These are phyloP conservation scores for Penicillium argentinense DNA, from an alignment of 495 filamentous ascomycete genomes.

Conservation along the genomic window DNA sequence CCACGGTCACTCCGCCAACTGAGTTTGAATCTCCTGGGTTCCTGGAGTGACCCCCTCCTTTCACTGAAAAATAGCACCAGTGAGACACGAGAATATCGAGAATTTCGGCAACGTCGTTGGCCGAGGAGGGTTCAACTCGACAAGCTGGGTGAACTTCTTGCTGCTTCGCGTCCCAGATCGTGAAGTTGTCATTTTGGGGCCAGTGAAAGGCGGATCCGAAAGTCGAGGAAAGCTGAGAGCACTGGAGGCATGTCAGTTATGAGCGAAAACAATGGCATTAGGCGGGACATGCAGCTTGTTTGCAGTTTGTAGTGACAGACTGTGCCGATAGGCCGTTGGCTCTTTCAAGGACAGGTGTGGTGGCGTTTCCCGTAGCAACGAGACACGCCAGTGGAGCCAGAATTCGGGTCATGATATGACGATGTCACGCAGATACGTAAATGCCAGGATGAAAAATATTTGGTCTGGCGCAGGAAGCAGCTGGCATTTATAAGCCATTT, in stretches of 20 bases:
- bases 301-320: conserved; percentile 1
- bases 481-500: background rate
- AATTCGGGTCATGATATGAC: background rate
- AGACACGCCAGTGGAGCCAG: background rate
- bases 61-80: conserved; percentile 47
- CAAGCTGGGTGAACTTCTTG: conserved; percentile 45
- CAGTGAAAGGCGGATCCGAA: conserved; percentile 25
- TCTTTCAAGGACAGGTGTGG: background rate
- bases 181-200: conserved; percentile 31
- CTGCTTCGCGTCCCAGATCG: conserved; percentile 51
- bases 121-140: conserved; percentile 42
- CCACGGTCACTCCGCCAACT: conserved; percentile 30
- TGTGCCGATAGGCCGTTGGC: background rate
- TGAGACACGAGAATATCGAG: conserved; percentile 11
- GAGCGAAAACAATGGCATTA: background rate
- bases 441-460: background rate
- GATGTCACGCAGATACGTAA: too few relatives aligned
- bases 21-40: conserved; percentile 28
- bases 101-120: conserved; percentile 26
- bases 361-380: background rate
- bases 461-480: background rate
- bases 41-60: conserved; percentile 41
- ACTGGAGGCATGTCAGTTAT: conserved; percentile 1
- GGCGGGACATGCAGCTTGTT: conserved; percentile 5
- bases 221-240: conserved; percentile 4